Conservation (phyloP, 2,329 filamentous ascomycete species). For the Epichloe aotearoae region DNA sequence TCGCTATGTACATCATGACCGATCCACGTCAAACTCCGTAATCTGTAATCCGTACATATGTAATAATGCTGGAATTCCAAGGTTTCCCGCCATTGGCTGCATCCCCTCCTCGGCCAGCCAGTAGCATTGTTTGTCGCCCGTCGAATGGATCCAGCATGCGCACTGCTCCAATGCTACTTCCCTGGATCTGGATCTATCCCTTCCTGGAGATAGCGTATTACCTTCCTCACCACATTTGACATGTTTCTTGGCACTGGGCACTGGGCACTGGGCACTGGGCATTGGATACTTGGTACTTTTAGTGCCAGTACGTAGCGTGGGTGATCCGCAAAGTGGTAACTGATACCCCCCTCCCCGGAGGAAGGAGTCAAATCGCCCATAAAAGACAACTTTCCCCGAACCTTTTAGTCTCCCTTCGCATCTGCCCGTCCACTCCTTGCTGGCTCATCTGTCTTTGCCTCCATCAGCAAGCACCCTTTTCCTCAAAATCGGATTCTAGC, state of each 20-base stretch:
- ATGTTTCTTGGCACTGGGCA: not conserved
- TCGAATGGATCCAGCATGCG: not conserved
- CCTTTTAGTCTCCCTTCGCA: not conserved
- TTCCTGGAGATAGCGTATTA: not conserved
- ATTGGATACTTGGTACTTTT: not conserved
- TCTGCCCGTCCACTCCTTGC: not conserved
- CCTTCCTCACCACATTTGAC: not conserved
- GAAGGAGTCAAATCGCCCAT: not conserved
- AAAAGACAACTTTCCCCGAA: not conserved
- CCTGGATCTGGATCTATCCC: not conserved
- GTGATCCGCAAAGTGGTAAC: no score
- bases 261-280: no score
- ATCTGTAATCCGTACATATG: no score
- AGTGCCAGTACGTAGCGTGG: no score
- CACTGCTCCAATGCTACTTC: not conserved
- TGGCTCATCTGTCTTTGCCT: not conserved
- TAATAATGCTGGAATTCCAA: not conserved
- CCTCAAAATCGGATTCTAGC: not conserved
- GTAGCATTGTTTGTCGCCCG: not conserved
- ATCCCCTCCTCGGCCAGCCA: not conserved
- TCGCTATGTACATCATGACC: not conserved
- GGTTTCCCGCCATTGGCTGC: not conserved
- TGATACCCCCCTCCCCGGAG: no score
- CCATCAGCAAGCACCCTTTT: not conserved
- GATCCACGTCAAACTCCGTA: not conserved